phyloP scores from a whole-genome alignment of 805 yeast genomes.

The Ogataea trehaloabstinens region DNA sequence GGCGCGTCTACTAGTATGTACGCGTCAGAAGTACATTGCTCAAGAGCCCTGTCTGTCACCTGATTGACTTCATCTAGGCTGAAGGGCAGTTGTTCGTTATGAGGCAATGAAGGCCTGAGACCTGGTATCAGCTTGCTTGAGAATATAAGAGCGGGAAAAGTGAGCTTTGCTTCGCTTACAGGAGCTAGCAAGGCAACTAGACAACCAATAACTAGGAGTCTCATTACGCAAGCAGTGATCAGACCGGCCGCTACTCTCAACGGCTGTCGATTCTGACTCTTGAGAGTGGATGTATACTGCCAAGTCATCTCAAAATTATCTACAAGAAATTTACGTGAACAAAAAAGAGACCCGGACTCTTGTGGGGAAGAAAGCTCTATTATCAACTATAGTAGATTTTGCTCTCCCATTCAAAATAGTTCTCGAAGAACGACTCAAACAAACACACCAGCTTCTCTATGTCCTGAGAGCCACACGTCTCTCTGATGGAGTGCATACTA shows the following conservation, averaged over 20 bases:
- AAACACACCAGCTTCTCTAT: constrained; percentile 59
- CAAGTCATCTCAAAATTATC: too few species aligned
- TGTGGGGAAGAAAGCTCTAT: too few species aligned
- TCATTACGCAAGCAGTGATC: too few species aligned
- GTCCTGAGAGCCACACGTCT: constrained; percentile 82
- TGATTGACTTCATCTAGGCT: constrained; percentile 21
- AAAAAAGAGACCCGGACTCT: too few species aligned
- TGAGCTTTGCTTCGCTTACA: constrained; percentile 1
- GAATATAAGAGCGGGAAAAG: constrained; percentile 28
- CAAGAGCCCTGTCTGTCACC: constrained; percentile 21
- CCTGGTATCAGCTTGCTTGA: constrained; percentile 31
- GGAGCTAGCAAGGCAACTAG: not conserved
- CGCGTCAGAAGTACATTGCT: constrained; percentile 52
- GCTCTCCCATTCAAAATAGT: constrained; percentile 40
- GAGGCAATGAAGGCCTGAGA: constrained; percentile 26
- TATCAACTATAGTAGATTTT: too few species aligned
- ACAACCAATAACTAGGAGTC: not conserved
- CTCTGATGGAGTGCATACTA: constrained; percentile 92
- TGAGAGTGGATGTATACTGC: too few species aligned
- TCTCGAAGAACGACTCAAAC: constrained; percentile 60
- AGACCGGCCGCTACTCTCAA: too few species aligned
- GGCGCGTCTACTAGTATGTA: constrained; percentile 57
- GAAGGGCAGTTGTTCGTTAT: constrained; percentile 31
- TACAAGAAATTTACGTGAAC: too few species aligned
- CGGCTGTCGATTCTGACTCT: too few species aligned